Evolutionary conservation across 768 basidiomycete species (phyloP), one percentile per base, ranked within the genome.

Genomic region (Collybiopsis confluens): DNA sequence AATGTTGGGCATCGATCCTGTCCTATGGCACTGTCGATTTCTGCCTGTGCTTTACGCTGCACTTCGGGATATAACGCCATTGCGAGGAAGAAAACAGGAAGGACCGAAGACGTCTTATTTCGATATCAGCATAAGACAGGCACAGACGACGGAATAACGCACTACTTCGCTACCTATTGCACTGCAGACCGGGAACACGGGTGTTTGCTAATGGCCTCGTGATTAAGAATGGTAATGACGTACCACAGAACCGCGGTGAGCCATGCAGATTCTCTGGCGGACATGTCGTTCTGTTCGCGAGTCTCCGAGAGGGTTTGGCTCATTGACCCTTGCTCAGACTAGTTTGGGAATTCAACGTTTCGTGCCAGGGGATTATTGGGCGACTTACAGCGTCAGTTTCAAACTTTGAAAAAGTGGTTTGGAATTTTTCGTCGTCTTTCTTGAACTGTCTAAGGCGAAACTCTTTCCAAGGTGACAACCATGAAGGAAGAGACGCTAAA

Each of bases 1-100:
- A 68, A 49, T 4, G 53, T 61, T 2, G 70, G 70, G 21, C 65
- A 52, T 4, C 68, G 55, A n/a, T 59, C 58, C 3, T 54, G 33
- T 20, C 68, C 68, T 13, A 68, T 55, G n/a, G 68, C 58, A 3
- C 20, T 16, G 46, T 70, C 70, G 16, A 71, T 37, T 52, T 71
- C 67, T 23, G 41, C 58, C 38, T 69, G 69, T 6, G 65, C 68
- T 10, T 50, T 45, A 13, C 41, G 38, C 52, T 65, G 62, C 8
- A 67, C 52, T 15, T 65, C 58, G 9, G 68, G 68, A 56, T 68
- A 54, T 16, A 59, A 44, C 4, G 59, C 55, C 58, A 70, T 67
- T 5, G 63, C 64, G 8, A 63, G 54, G 15, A 67, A 49, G 45
- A 71, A 67, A 30, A 59, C 58, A 20, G 53, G 48, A 13, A 69